Base-by-base conservation (phyloP, 345 rosid genomes). In the Linum usitatissimum region DNA sequence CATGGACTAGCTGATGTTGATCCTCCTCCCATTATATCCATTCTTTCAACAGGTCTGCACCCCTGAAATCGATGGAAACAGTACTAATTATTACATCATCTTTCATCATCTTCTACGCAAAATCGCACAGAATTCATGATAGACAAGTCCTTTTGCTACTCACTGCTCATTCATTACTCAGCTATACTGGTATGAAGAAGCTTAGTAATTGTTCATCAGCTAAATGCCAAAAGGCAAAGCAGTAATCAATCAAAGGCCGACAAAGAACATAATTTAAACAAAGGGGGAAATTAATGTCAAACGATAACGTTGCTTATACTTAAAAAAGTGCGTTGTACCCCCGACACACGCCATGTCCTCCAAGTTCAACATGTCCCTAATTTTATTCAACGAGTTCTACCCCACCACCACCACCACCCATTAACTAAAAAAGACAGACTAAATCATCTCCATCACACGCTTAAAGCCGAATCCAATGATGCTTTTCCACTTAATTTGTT, bases 1-100 rank as follows among this genome's bases (percentile, higher is more conserved):
- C 89, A 84, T 0, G 91, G 95, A 57, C 95, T 90, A 48, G 78
- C 87, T 4, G 86, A 72, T 68, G 94, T 85, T 57, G 96, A 93
- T 8, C 59, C 59, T 66, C 87, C 84, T 17, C 86, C 88, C 58
- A 71, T 78, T 39, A 84, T 60, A 63, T 90, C 95, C 81, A 80
- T 81, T 56, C 76, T 87, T 73, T 86, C 97, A 60, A 73, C 70
- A n/a, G 97, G 97, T 76, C 78, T 90, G 83, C 83, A 81, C 57
- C 97, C 99, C 99, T 94, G 77, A 39, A 66, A 45, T 61, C 38
- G 8, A 5, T 4, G 38, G 8, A 34, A 5, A 34, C 6, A 34
- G 4, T 34, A 34, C 38, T 7, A 34, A 5, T 34, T 34, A 34
- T 34, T 34, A 34, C 6, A 34, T 34, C 8, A 34, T 34, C 6